Conservation (phyloP, 2,329 filamentous ascomycete genomes). For the Acarospora socialis region DNA sequence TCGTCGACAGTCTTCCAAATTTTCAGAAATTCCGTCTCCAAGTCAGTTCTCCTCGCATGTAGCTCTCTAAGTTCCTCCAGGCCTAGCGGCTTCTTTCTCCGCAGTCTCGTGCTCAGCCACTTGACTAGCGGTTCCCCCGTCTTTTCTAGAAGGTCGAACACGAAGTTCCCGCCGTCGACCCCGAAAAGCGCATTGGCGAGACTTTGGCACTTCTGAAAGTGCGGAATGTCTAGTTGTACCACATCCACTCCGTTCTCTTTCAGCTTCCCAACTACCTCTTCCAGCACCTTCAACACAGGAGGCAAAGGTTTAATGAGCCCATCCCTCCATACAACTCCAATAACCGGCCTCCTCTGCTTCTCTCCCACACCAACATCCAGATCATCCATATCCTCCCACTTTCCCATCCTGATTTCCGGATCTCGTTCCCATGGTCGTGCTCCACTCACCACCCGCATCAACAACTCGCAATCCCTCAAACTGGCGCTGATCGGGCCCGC, state of each 20-base stretch:
- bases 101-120: conserved; percentile 41
- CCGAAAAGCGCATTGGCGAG: conserved; percentile 45
- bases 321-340: no score
- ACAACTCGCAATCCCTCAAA: conserved; percentile 27
- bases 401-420: no score
- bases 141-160: conserved; percentile 42
- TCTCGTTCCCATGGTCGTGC: conserved; percentile 37
- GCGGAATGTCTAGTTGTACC: no score
- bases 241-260: no score
- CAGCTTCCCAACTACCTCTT: no score
- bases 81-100: conserved; percentile 32
- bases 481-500: conserved; percentile 29
- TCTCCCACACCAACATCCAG: no score
- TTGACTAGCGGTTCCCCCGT: conserved; percentile 44
- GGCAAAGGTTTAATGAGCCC: no score
- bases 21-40: conserved; percentile 42
- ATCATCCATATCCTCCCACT: no score
- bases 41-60: conserved; percentile 36
- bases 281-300: no score
- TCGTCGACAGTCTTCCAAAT: conserved; percentile 39
- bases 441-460: conserved; percentile 40
- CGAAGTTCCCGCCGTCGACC: conserved; percentile 40
- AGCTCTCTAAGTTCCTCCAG: conserved; percentile 37
- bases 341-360: no score
- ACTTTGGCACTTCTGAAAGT: conserved; percentile 41